Evolutionary conservation across 495 filamentous ascomycete species (phyloP), one percentile per base, ranked within the genome.

Genomic region (Penicillium coprophilum): DNA sequence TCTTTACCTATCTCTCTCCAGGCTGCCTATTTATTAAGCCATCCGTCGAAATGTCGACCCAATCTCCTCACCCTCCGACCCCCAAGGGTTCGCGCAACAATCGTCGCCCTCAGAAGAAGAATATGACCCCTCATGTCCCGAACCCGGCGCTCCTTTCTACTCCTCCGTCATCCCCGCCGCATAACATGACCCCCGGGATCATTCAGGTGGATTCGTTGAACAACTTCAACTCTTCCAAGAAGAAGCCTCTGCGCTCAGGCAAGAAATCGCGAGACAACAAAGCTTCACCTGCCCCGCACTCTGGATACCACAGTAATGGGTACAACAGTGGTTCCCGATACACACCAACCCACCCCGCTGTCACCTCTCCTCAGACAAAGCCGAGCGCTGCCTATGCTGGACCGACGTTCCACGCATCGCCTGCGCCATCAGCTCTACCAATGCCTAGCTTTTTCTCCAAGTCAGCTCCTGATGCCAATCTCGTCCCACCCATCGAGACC

Each of bases 351-450:
- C 64, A 75, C 20, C 48, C 71, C 1, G 58, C 71, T 32, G 66
- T 68, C 19, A 75, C 75, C 13, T 81, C 83, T 21, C 73, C 82
- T 17, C 80, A 77, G 41, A n/a, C 66, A 20, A 77, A 75, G 57
- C 70, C 74, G 27, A 69, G 65, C 67, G 82, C 56, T 80, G 90
- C 55, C 38, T 99, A 96, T 71, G 94, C 94, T 13, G 94, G 94
- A 15, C 89, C 92, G 15, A 95, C 90, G 0, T 99, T 99, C 71
- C 93, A 97, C 68, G 88, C 90, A 11, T 99, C 94, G 2, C 94
- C 94, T 13, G 92, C 92, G 3, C 89, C 95, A 2, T 93, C 92
- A 4, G 84, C 90, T n/a, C 81, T 99, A 6, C 95, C 95, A 0
- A 89, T 96, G 40, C 94, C 94, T 2, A 94, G 85, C 68, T 96